A percentile compares a stretch with the other conserved stretches of the same genome.
Conservation (phyloP, 148 eudicot genomes). For the Drosera capensis region DNA sequence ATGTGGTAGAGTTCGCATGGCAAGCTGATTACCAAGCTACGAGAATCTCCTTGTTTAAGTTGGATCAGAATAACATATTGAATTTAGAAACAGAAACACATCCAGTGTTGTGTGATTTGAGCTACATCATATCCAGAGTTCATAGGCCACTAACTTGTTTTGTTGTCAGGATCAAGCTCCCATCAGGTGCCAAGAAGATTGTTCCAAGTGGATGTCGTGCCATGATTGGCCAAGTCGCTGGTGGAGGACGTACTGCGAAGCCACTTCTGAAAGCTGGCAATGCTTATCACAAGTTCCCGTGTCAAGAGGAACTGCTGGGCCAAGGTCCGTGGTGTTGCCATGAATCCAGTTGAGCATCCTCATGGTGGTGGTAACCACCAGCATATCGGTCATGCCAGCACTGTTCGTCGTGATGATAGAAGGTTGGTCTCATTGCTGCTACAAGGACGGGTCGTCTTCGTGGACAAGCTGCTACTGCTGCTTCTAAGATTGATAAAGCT, state of each 20-base stretch:
- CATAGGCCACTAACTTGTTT: too few species aligned
- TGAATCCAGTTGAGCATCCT: slow-evolving; percentile 40
- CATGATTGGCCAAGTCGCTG: slow-evolving; percentile 32
- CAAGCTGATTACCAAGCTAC: too few species aligned
- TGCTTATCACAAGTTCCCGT: slow-evolving; percentile 31
- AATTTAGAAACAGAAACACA: too few species aligned
- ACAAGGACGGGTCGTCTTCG: slow-evolving; percentile 35
- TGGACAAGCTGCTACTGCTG: slow-evolving; percentile 29
- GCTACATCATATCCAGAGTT: too few species aligned
- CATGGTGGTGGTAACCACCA: slow-evolving; percentile 42
- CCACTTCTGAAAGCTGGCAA: slow-evolving; percentile 32
- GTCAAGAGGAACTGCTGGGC: slow-evolving; percentile 38
- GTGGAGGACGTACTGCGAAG: slow-evolving; percentile 40
- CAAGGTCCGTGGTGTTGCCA: slow-evolving; percentile 38
- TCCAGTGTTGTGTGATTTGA: too few species aligned
- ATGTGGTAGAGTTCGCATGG: too few species aligned
- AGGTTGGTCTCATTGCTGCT: slow-evolving; percentile 38
- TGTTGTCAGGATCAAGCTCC: slow-evolving; percentile 23
- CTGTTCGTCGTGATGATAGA: slow-evolving; percentile 29
- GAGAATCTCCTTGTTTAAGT: too few species aligned
- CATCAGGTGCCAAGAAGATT: slow-evolving; percentile 31
- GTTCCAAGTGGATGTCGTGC: slow-evolving; percentile 34
- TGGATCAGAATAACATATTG: neutral
- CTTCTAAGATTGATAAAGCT: slow-evolving; percentile 23
- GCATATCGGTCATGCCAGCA: slow-evolving; percentile 34